Evolutionary conservation across 2,329 filamentous ascomycete genomes (phyloP).

Genomic region (Coleophoma crateriformis): DNA sequence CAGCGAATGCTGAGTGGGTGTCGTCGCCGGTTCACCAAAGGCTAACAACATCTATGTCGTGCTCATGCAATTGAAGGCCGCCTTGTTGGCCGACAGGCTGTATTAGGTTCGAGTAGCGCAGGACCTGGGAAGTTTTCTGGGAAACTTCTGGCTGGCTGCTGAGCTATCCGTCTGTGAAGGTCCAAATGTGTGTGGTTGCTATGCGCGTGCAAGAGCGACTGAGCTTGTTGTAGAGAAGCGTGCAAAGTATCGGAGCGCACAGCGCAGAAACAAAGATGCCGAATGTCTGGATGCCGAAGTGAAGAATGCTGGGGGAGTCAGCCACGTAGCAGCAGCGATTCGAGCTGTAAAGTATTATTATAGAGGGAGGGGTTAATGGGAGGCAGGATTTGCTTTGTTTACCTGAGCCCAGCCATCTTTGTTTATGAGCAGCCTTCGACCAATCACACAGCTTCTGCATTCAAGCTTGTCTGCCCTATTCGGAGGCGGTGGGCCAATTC

Average conservation of each 20-base stretch:
- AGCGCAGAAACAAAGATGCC: conserved; percentile 11
- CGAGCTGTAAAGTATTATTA: too few relatives aligned
- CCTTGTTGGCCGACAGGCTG: conserved; percentile 9
- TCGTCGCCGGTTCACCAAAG: conserved; percentile 9
- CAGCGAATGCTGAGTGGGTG: conserved; percentile 1
- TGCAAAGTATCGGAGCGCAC: conserved; percentile 10
- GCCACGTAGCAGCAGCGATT: conserved; percentile 1
- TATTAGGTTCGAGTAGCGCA: not conserved
- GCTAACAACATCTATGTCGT: conserved; percentile 9
- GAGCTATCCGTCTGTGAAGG: not conserved
- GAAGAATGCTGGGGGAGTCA: conserved; percentile 11
- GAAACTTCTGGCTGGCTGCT: not conserved
- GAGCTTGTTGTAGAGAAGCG: too few relatives aligned
- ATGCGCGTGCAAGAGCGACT: not conserved
- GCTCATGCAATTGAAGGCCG: conserved; percentile 14
- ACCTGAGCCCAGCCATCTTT: too few relatives aligned
- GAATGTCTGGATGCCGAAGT: conserved; percentile 7
- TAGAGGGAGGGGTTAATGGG: conserved; percentile 2
- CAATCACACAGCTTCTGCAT: too few relatives aligned
- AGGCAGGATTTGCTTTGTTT: too few relatives aligned
- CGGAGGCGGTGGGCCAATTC: not conserved
- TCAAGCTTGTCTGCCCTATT: not conserved
- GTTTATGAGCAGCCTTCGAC: too few relatives aligned
- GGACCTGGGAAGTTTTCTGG: not conserved
- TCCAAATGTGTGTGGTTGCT: conserved; percentile 1